Base-by-base conservation (phyloP, 257 asterid species). In the Solanum ossicruentum region DNA sequence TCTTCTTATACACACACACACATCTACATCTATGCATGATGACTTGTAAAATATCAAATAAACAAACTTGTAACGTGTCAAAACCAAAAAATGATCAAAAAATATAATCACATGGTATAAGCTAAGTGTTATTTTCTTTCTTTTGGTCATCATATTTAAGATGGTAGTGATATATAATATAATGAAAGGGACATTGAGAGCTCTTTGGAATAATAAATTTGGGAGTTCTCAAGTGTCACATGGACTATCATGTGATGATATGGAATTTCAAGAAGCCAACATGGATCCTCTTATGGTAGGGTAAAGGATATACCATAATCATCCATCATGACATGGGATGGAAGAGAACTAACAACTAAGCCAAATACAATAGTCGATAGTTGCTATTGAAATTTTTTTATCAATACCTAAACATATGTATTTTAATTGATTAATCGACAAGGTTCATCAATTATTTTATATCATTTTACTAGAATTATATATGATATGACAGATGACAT, bases 201-300 rank as follows among this genome's bases (percentile, higher is more conserved):
- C 13, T 41, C 84, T 58, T 2, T 82, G 77, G 58, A 61, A 45
- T 61, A 82, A 60, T 81, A 60, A 83, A 17, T 67, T 80, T 43
- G 80, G 41, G 83, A 52, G 57, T 26, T 41, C 58, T 39, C 72
- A n/a, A 60, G 45, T 73, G 80, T 81, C 88, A 83, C 85, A 83
- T 84, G 88, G 88, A 84, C 82, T 87, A 81, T 84, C 84, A 81
- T 75, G 84, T 85, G 84, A 79, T 49, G 84, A 79, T 52, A 58
- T 49, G 70, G 79, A 84, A 84, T 80, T 70, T 79, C 84, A 56
- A 86, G 85, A 73, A 85, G 75, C 72, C 78, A 65, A 28, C 43
- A 26, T 80, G 83, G 51, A 82, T 56, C 70, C 80, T 89, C 18
- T 23, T 47, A 71, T 80, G 81, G 88, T 87, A 81, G 89, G 89